Evolutionary conservation across 345 rosid genomes (phyloP), one percentile per base, ranked within the genome.

Genomic region (Murraya koenigii): DNA sequence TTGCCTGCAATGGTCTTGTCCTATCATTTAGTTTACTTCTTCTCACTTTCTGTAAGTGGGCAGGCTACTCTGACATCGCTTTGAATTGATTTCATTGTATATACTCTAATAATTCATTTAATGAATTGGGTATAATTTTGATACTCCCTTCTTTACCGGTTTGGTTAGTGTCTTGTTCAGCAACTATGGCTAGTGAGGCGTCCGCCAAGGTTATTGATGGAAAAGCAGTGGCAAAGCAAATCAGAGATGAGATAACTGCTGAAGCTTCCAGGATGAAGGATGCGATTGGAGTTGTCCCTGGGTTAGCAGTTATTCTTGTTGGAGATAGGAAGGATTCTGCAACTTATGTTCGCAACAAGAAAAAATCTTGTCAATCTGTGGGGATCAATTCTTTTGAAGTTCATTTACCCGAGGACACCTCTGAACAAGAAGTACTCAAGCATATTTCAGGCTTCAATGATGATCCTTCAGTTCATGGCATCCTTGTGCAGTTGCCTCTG

Each of bases 401-500:
- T 38, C 26, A 75, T 74, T 78, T 95, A 76, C 84, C 94, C 19
- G 92, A 85, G 60, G 90, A 88, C 44, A 80, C 94, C 0, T 73
- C 90, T 6, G 97, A 93, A 80, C 84, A 88, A 30, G 93, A 93
- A 78, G 90, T 95, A 13, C 86, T 93, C 76, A 83, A 82, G 69
- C 84, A 76, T 77, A 88, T 95, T 65, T 85, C 86, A 0, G 84
- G 77, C 62, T 93, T 89, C 77, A 95, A 95, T 58, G 83, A 76
- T 39, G 92, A 93, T 82, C 87, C 95, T 80, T 81, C 85, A 0
- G 93, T 95, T 66, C 97, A 95, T 72, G 98, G 97, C 83, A 93
- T 94, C 83, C 97, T 93, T 77, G 97, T 94, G 74, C 97, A 94
- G 81, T 81, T 91, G 82, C 97, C 98, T 55, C 82, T 94, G 41